Base-by-base conservation (phyloP, 768 basidiomycete species). In the Paxillus rubicundulus region DNA sequence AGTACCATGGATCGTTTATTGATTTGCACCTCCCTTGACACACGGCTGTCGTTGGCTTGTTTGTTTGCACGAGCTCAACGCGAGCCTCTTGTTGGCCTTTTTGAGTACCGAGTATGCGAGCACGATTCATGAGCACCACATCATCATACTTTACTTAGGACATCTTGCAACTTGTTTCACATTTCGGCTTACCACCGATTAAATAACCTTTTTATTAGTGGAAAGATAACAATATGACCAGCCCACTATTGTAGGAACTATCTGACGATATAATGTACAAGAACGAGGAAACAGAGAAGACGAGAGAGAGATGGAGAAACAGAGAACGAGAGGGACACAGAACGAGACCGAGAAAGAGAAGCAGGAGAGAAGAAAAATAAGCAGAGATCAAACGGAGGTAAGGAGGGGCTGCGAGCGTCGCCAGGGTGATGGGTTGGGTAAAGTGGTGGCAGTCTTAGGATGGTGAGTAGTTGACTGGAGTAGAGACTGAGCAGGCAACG, bases 1-100 rank as follows among this genome's bases (percentile, higher is more conserved):
- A 69, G 82, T 99, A 48, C 92, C 92, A 30, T 93, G 89, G 88
- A 89, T 97, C 60, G 73, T 86, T 36, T 78, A 82, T 61, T 87
- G 75, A 75, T 65, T 27, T 18, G 33, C 17, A 28, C 36, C 32
- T 17, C 16, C 16, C 3, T 30, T 24, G 41, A 21, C 18, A 17
- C 12, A 9, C 9, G 39, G 24, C 21, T 18, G 18, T 42, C 16
- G 21, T 9, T 18, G 9, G 17, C 40, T 24, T 13, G 17, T 17
- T 18, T 16, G 21, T 42, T 21, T 20, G 41, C 9, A 30, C 6
- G 17, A 20, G 2, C 3, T 17, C n/a, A 7, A 13, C 41, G 21
- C 27, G 41, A 18, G 41, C 41, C 41, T n/a, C 17, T 42, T n/a
- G n/a, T n/a, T n/a, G n/a, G n/a, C n/a, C n/a, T n/a, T n/a, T n/a